These are phyloP conservation scores for Athelia sp. DNA, from an alignment of 1,284 basidiomycete genomes.

Conservation along the genomic window DNA sequence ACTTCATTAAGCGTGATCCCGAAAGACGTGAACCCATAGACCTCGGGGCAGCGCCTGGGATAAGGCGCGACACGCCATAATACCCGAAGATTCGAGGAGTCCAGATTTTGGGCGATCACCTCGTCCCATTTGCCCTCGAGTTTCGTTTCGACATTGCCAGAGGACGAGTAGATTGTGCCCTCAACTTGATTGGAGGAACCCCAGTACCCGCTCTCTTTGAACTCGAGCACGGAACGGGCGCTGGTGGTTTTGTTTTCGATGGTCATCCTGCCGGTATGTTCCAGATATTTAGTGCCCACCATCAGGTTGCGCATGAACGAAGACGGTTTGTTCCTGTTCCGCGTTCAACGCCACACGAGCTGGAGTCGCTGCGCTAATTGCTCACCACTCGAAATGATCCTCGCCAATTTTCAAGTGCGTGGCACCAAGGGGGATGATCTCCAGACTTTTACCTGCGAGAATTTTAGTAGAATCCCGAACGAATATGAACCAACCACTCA, in stretches of 20 bases:
- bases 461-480: slow-evolving; percentile 11
- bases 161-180: slow-evolving; percentile 52
- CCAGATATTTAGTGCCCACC: slow-evolving; percentile 87
- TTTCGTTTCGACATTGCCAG: slow-evolving; percentile 49
- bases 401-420: slow-evolving; percentile 60
- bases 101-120: slow-evolving; percentile 60
- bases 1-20: slow-evolving; percentile 82
- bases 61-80: slow-evolving; percentile 74
- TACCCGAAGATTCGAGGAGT: slow-evolving; percentile 64
- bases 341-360: not conserved
- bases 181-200: slow-evolving; percentile 71
- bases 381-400: slow-evolving; percentile 67
- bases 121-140: slow-evolving; percentile 87
- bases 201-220: slow-evolving; percentile 84
- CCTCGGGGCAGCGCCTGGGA: slow-evolving; percentile 68
- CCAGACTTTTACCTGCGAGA: slow-evolving; percentile 71
- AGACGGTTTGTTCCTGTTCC: slow-evolving; percentile 74
- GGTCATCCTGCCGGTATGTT: slow-evolving; percentile 72
- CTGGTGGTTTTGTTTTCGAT: slow-evolving; percentile 59
- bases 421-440: slow-evolving; percentile 74
- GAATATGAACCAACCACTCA: slow-evolving; percentile 25
- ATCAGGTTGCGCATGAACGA: slow-evolving; percentile 87
- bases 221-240: slow-evolving; percentile 64
- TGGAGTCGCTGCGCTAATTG: not conserved
- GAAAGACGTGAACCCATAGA: slow-evolving; percentile 82